phyloP scores from a whole-genome alignment of 192 early-diverging fungal genomes.

The Coemansia sp. region DNA sequence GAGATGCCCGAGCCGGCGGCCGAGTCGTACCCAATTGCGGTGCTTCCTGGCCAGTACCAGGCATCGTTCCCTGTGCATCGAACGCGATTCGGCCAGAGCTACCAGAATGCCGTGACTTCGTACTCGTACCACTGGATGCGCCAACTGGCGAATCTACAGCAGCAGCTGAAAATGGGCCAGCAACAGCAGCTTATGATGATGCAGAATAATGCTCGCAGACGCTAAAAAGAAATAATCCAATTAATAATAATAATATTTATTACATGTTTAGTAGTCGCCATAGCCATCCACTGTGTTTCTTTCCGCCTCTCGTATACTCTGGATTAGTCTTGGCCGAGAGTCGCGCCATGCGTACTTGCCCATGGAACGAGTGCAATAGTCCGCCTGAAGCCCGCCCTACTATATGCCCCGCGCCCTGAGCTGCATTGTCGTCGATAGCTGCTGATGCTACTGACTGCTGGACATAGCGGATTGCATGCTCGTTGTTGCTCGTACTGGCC shows the following conservation, averaged over 20 bases:
- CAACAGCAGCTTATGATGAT: background rate
- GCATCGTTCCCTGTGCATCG: slow-evolving; percentile 39
- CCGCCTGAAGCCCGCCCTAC: background rate
- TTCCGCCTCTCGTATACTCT: slow-evolving; percentile 8
- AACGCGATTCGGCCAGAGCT: slow-evolving; percentile 42
- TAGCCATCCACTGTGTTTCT: slow-evolving; percentile 15
- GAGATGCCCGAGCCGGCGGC: background rate
- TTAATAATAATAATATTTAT: background rate
- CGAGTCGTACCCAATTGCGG: slow-evolving; percentile 41
- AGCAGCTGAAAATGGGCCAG: slow-evolving; percentile 10
- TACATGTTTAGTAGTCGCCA: slow-evolving; percentile 21
- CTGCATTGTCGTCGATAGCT: background rate
- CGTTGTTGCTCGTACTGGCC: slow-evolving; percentile 12
- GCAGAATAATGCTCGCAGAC: background rate
- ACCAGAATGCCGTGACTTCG: slow-evolving; percentile 33
- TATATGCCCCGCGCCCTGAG: background rate
- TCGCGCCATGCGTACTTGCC: slow-evolving; percentile 20
- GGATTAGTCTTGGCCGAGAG: slow-evolving; percentile 22
- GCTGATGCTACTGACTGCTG: slow-evolving; percentile 8
- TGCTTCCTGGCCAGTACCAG: slow-evolving; percentile 56
- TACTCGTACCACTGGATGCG: slow-evolving; percentile 42
- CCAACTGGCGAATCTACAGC: slow-evolving; percentile 20
- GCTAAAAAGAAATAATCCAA: background rate
- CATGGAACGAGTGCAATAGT: slow-evolving; percentile 12
- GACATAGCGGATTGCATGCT: slow-evolving; percentile 4